Percentiles rank a stretch among this genome's conserved stretches.
phyloP scores from a whole-genome alignment of 75 land plant genomes.

The Pinus taeda region DNA sequence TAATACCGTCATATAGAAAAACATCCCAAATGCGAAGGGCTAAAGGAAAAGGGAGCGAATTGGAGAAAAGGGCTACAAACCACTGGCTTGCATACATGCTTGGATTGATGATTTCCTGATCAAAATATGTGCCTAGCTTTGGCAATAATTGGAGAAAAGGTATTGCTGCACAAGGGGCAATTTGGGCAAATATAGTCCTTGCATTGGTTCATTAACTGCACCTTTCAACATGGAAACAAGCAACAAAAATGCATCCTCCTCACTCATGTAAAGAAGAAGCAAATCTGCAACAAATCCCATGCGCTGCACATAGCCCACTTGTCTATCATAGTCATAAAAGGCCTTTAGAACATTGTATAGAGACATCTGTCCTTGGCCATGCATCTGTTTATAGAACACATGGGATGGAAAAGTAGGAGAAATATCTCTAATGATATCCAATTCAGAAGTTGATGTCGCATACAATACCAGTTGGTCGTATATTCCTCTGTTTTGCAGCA shows the following conservation, averaged over 20 bases:
- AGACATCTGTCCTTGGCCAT: neutral
- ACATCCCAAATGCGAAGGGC: neutral
- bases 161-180: slow-evolving; percentile 34
- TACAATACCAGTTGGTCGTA: slow-evolving; percentile 99
- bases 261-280: neutral
- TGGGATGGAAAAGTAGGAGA: slow-evolving; percentile 98
- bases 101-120: neutral
- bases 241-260: slow-evolving; percentile 47
- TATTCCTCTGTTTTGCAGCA: slow-evolving; percentile 96
- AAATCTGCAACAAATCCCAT: neutral
- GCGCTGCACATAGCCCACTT: neutral
- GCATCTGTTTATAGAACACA: slow-evolving; percentile 91
- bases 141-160: neutral
- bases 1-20: slow-evolving; percentile 29
- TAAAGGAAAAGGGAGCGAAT: neutral
- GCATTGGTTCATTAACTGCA: neutral
- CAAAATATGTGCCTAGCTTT: neutral
- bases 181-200: neutral
- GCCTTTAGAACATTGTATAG: neutral
- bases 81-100: neutral
- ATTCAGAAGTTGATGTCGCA: slow-evolving; percentile 90
- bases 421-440: slow-evolving; percentile 95
- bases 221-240: slow-evolving; percentile 12
- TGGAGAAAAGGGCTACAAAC: neutral
- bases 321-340: neutral